Evolutionary conservation across 176 grass and related monocot species (phyloP), one percentile per base, ranked within the genome.

Genomic region (Neostapfia colusana): DNA sequence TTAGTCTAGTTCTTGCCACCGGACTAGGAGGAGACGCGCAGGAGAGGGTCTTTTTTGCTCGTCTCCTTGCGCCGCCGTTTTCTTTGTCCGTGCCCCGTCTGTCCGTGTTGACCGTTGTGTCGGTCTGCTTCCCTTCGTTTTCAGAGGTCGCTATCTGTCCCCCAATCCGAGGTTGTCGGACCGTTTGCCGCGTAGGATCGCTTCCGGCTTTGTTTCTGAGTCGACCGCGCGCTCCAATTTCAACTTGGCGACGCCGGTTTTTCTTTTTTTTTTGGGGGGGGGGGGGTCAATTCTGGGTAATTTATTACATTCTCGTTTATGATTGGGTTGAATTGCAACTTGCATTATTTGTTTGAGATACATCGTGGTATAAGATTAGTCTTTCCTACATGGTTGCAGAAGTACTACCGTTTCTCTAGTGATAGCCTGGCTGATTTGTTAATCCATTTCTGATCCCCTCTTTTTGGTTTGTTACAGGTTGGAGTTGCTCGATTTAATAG

Each of bases 101-200:
- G 50, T 45, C 66, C 20, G 26, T 69, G 41, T 71, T 80, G 67
- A 80, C 67, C 54, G 20, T 80, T 60, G 65, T 24, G 15, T 61
- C 24, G 10, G 10, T 24, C 21, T 67, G 21, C 72, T 75, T 16
- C 60, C 56, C n/a, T 76, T 46, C 4, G 41, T 46, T 63, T 49
- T 25, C 42, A 36, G 53, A 18, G 67, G 78, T 81, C 67, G 78
- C 67, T 63, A 28, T 72, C 78, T 44, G 67, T 20, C 55, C 20
- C 25, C 38, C 37, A 49, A 26, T 39, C 14, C 27, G 43, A 50
- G 67, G 21, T 37, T 72, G 54, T 57, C 11, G 5, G 55, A 24
- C 26, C 40, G 13, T 43, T 43, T 66, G 77, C 66, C 18, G 26
- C 37, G 27, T 46, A 36, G 15, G 31, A 71, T 39, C 20, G 27